Evolutionary conservation across 768 basidiomycete species (phyloP).

Genomic region (Mycena rebaudengoi): DNA sequence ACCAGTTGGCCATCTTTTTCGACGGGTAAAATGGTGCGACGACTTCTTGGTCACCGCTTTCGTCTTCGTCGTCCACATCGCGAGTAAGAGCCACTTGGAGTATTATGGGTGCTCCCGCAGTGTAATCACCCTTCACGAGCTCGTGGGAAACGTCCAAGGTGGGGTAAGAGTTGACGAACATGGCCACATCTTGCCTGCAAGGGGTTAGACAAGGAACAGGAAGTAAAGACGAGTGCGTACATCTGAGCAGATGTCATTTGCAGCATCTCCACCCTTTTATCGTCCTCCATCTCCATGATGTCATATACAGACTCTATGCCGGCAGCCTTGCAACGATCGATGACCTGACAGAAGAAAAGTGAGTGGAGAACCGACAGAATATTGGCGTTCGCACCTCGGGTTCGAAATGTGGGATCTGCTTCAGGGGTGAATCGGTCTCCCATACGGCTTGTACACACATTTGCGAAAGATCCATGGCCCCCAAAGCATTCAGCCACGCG

Average conservation of each 20-base stretch:
- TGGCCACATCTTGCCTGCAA: constrained; percentile 89
- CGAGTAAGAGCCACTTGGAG: constrained; percentile 82
- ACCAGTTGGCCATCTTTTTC: constrained; percentile 96
- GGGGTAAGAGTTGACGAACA: constrained; percentile 96
- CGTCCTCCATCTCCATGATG: constrained; percentile 98
- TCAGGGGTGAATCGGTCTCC: constrained; percentile 95
- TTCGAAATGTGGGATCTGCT: constrained; percentile 97
- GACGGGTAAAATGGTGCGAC: constrained; percentile 94
- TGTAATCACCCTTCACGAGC: constrained; percentile 87
- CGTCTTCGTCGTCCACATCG: constrained; percentile 84
- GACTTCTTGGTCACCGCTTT: constrained; percentile 78
- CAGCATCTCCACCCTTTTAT: constrained; percentile 80
- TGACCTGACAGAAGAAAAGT: constrained; percentile 53
- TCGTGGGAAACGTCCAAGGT: constrained; percentile 92
- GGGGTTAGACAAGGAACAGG: constrained; percentile 21
- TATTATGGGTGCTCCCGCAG: constrained; percentile 83
- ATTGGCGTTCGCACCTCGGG: constrained; percentile 64
- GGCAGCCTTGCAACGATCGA: constrained; percentile 85
- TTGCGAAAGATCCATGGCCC: constrained; percentile 97
- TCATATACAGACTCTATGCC: constrained; percentile 93
- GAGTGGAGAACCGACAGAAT: neutral
- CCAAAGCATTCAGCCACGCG: constrained; percentile 91
- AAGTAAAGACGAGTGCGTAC: constrained; percentile 60
- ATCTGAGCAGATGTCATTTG: constrained; percentile 89
- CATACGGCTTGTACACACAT: constrained; percentile 99